A percentile compares a stretch with the other conserved stretches of the same genome.
phyloP scores from a whole-genome alignment of 1,139 yeast genomes.

The Pneumocystis murina region DNA sequence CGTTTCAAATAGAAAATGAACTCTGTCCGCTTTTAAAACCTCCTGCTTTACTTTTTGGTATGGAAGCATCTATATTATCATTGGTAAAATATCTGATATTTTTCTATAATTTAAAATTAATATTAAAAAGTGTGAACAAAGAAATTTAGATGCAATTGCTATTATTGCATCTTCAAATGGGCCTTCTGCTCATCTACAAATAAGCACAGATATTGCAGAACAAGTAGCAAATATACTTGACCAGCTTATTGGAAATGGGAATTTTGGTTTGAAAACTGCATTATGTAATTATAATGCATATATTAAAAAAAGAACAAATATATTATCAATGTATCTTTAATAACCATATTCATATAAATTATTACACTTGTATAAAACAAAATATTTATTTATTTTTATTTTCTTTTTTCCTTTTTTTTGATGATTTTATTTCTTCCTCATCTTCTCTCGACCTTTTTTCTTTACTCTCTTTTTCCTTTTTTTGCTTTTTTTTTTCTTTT shows the following conservation, averaged over 20 bases:
- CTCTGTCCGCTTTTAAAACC: background rate
- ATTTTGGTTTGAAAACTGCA: background rate
- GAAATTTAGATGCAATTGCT: background rate
- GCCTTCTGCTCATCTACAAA: background rate
- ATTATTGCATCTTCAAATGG: background rate
- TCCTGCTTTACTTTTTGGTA: background rate
- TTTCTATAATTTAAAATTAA: background rate
- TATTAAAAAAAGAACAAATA: background rate
- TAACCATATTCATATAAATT: background rate
- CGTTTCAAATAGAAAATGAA: background rate
- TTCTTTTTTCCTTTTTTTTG: background rate
- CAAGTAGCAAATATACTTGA: background rate
- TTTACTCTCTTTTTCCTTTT: background rate
- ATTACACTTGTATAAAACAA: background rate
- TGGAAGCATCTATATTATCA: constrained; percentile 1
- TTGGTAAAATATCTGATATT: background rate
- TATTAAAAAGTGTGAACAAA: background rate
- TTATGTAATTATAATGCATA: background rate
- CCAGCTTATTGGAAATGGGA: background rate
- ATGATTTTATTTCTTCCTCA: background rate
- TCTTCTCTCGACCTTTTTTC: background rate
- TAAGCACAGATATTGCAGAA: background rate
- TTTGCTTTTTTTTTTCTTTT: background rate
- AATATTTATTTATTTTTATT: background rate
- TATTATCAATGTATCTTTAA: background rate